Conservation (phyloP, 805 yeast genomes). For the Lipomyces anomalus region DNA sequence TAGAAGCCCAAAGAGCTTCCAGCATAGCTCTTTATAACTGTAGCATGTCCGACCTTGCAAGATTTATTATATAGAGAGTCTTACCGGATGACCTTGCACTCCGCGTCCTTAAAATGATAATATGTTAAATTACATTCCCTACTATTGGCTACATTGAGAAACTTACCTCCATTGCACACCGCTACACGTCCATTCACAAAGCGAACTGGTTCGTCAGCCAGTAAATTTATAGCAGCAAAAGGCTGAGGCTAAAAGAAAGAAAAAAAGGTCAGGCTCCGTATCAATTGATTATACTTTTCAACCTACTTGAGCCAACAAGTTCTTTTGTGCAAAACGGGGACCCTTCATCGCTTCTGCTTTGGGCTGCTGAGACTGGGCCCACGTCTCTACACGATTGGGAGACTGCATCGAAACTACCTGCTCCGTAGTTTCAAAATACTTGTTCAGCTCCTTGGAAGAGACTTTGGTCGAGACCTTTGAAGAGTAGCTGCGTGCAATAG, state of each 20-base stretch:
- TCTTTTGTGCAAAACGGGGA: conserved; percentile 67
- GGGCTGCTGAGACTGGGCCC: conserved; percentile 67
- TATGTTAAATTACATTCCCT: neutral
- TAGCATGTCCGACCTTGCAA: too few relatives aligned
- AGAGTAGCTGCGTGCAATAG: neutral
- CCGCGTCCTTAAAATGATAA: conserved; percentile 46
- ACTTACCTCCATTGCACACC: conserved; percentile 64
- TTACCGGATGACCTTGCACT: conserved; percentile 65
- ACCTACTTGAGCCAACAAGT: conserved; percentile 40
- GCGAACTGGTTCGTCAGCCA: conserved; percentile 65
- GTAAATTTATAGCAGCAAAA: conserved; percentile 77
- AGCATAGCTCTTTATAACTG: neutral
- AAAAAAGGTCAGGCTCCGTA: neutral
- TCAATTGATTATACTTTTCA: neutral
- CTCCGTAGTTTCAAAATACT: conserved; percentile 7
- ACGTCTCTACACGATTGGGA: conserved; percentile 63
- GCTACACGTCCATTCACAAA: conserved; percentile 60
- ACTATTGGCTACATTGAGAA: too few relatives aligned
- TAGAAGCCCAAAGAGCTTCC: neutral
- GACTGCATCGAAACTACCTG: conserved; percentile 47
- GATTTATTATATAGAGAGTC: too few relatives aligned
- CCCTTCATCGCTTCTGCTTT: conserved; percentile 52
- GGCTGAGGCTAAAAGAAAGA: conserved; percentile 61
- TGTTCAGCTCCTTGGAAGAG: conserved; percentile 1
- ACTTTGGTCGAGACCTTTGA: neutral